Conservation (phyloP, 805 yeast genomes). For the Blastobotrys terrestris region DNA sequence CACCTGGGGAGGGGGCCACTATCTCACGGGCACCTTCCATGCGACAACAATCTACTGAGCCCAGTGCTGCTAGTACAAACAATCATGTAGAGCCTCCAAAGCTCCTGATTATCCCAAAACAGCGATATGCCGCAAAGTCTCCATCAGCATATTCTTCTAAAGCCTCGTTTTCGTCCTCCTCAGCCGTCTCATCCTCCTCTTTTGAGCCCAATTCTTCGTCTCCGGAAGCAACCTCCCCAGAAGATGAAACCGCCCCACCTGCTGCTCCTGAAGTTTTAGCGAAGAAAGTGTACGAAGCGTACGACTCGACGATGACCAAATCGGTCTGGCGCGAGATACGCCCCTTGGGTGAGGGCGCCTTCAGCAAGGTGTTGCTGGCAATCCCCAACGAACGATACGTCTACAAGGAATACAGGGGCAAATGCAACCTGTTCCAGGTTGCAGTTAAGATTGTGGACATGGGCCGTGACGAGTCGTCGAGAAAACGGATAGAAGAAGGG, state of each 20-base stretch:
- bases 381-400: constrained; percentile 23
- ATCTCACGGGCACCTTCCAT: constrained; percentile 16
- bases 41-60: constrained; percentile 6
- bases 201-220: no score
- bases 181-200: background rate
- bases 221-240: constrained; percentile 2
- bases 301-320: constrained; percentile 19
- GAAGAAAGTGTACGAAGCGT: constrained; percentile 25
- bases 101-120: background rate
- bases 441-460: constrained; percentile 67
- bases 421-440: constrained; percentile 30
- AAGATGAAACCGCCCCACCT: constrained; percentile 2
- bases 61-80: background rate
- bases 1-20: constrained; percentile 12
- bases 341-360: constrained; percentile 37
- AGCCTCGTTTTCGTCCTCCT: background rate
- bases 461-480: constrained; percentile 36
- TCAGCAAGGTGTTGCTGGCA: constrained; percentile 35
- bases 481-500: constrained; percentile 53
- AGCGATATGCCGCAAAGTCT: background rate
- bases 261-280: background rate
- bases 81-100: background rate
- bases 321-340: constrained; percentile 29
- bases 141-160: background rate
- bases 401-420: constrained; percentile 24